These are phyloP conservation scores for Linnemannia zychae DNA, from an alignment of 192 early-diverging fungal species.

Conservation along the genomic window DNA sequence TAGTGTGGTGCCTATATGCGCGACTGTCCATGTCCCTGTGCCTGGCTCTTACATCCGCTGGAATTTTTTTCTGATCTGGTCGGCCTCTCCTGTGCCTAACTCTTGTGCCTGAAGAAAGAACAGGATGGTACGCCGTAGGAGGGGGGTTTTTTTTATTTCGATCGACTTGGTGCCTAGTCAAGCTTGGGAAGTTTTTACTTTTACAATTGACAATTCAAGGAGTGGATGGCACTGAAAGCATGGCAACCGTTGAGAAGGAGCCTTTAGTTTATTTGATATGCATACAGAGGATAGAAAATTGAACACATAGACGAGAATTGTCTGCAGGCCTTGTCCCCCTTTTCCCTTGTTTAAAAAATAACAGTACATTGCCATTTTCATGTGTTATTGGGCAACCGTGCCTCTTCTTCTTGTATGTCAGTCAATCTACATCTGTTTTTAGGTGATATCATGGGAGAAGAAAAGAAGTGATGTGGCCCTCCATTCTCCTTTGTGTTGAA, in stretches of 20 bases:
- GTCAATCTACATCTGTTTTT: not conserved
- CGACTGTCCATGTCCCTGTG: too few species aligned
- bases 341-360: not conserved
- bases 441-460: not conserved
- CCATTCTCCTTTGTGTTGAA: not conserved
- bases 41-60: not conserved
- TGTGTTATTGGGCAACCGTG: not conserved
- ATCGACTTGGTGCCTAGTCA: too few species aligned
- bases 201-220: not conserved
- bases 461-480: not conserved
- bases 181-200: too few species aligned
- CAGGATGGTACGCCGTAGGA: too few species aligned
- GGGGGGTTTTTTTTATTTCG: too few species aligned
- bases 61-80: not conserved
- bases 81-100: constrained; percentile 5
- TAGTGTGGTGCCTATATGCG: too few species aligned
- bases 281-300: not conserved
- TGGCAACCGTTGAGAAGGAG: not conserved
- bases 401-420: not conserved
- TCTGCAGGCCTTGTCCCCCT: not conserved
- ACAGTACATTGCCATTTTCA: not conserved
- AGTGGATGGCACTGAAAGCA: not conserved
- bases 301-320: not conserved
- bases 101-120: not conserved
- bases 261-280: not conserved